phyloP scores from a whole-genome alignment of 2,329 filamentous ascomycete genomes.

The Neoarthrinium moseri region DNA sequence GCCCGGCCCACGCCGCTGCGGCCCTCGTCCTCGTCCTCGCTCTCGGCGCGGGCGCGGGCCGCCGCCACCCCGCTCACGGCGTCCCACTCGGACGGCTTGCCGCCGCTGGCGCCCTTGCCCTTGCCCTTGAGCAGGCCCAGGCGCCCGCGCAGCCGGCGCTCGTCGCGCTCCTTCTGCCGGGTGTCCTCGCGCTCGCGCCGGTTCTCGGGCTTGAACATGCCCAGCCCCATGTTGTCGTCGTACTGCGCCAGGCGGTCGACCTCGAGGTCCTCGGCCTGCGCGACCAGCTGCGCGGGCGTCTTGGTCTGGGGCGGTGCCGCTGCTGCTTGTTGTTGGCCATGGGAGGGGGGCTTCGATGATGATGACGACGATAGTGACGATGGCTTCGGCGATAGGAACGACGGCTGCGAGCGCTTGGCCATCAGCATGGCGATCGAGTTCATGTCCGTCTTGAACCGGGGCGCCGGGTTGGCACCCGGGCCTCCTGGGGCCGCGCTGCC shows the following conservation, averaged over 20 bases:
- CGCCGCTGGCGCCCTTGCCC: slow-evolving; percentile 14
- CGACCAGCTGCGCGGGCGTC: neutral
- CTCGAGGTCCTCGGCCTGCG: slow-evolving; percentile 5
- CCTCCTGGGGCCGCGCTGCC: slow-evolving; percentile 11
- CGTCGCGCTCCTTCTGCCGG: slow-evolving; percentile 16
- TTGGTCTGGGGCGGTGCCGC: neutral
- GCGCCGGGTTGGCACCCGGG: slow-evolving; percentile 25
- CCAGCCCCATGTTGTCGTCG: slow-evolving; percentile 18
- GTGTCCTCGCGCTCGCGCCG: slow-evolving; percentile 11
- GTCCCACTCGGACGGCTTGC: slow-evolving; percentile 9
- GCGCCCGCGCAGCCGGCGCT: slow-evolving; percentile 18
- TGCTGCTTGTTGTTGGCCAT: slow-evolving; percentile 9
- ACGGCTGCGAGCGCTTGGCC: neutral
- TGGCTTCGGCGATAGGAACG: slow-evolving; percentile 14
- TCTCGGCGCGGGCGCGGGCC: neutral
- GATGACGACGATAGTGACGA: slow-evolving; percentile 5
- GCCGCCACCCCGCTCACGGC: slow-evolving; percentile 13
- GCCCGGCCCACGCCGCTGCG: slow-evolving; percentile 27
- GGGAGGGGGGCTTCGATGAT: slow-evolving; percentile 18
- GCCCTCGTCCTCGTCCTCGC: slow-evolving; percentile 26
- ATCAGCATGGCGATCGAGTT: slow-evolving; percentile 26
- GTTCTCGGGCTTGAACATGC: slow-evolving; percentile 17
- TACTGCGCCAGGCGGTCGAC: slow-evolving; percentile 10
- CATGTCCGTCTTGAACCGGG: slow-evolving; percentile 26
- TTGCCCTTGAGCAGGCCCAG: slow-evolving; percentile 15